phyloP scores from a whole-genome alignment of 1,284 basidiomycete species.

The Acaromyces ingoldii region DNA sequence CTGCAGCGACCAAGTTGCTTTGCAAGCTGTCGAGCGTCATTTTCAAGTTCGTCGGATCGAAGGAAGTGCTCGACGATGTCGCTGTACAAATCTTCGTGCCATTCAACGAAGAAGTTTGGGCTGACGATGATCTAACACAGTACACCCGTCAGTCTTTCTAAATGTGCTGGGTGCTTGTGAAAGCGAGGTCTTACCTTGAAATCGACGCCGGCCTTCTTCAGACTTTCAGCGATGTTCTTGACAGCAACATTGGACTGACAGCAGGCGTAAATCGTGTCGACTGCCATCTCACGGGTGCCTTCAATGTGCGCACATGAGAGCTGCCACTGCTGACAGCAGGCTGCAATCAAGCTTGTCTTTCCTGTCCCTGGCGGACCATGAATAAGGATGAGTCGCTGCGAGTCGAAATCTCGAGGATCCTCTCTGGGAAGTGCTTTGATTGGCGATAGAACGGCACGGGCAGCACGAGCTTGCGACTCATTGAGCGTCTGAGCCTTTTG shows the following conservation, averaged over 20 bases:
- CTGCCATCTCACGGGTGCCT: neutral
- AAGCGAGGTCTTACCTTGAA: too few species aligned
- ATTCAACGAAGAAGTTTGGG: neutral
- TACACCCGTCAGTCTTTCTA: too few species aligned
- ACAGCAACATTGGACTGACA: constrained; percentile 9
- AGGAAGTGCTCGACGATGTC: neutral
- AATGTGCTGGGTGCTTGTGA: too few species aligned
- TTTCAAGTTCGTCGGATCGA: neutral
- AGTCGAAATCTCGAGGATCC: neutral
- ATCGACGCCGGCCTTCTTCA: neutral
- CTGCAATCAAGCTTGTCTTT: neutral
- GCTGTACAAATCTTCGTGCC: constrained; percentile 12
- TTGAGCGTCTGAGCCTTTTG: neutral
- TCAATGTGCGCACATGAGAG: neutral
- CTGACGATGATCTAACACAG: constrained; percentile 7
- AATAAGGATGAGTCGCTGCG: neutral
- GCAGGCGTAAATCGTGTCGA: neutral
- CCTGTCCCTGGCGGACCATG: constrained; percentile 6
- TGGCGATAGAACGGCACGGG: neutral
- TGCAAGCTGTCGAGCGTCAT: neutral
- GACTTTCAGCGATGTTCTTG: constrained; percentile 6
- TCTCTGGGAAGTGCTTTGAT: neutral
- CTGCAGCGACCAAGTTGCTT: neutral
- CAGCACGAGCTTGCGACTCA: neutral
- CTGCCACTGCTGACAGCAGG: neutral